These are phyloP conservation scores for Phytophthora kernoviae DNA, from an alignment of 352 stramenopile genomes.

Conservation along the genomic window DNA sequence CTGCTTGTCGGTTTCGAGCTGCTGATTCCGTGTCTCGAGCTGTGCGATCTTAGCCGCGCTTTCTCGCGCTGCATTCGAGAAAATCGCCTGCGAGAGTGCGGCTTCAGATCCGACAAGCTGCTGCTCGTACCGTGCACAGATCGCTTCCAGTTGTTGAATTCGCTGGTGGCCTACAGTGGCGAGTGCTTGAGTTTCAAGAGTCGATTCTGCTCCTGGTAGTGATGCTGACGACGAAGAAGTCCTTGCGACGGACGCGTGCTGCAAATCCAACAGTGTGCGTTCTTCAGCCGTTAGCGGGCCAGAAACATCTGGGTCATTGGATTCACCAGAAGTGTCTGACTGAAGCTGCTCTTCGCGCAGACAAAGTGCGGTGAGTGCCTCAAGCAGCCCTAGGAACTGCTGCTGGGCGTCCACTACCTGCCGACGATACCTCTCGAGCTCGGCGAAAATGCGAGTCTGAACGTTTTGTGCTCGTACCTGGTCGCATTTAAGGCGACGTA, in stretches of 20 bases:
- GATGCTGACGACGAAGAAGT: neutral
- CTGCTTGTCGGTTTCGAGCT: constrained; percentile 44
- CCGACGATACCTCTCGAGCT: constrained; percentile 57
- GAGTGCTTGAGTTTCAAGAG: constrained; percentile 49
- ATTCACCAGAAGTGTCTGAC: constrained; percentile 3
- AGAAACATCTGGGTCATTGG: constrained; percentile 10
- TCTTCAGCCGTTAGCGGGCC: constrained; percentile 42
- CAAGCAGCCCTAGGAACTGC: constrained; percentile 54
- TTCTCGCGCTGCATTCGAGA: constrained; percentile 42
- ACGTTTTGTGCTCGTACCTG: constrained; percentile 55
- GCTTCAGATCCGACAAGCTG: constrained; percentile 57
- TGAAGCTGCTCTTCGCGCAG: constrained; percentile 47
- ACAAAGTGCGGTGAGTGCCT: constrained; percentile 48
- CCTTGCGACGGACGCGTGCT: constrained; percentile 18
- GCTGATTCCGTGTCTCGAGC: constrained; percentile 35
- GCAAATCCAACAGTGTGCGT: constrained; percentile 52
- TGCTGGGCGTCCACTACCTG: constrained; percentile 59
- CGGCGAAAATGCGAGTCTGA: constrained; percentile 51
- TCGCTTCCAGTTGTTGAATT: constrained; percentile 45
- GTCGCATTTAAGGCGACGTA: constrained; percentile 50
- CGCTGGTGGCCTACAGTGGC: constrained; percentile 41
- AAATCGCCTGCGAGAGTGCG: constrained; percentile 53
- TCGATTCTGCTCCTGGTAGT: constrained; percentile 1
- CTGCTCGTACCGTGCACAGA: constrained; percentile 50
- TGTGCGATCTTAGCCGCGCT: constrained; percentile 45